A percentile compares a stretch with the other conserved stretches of the same genome.
Conservation (phyloP, 495 filamentous ascomycete species). For the Aspergillus indologenus region DNA sequence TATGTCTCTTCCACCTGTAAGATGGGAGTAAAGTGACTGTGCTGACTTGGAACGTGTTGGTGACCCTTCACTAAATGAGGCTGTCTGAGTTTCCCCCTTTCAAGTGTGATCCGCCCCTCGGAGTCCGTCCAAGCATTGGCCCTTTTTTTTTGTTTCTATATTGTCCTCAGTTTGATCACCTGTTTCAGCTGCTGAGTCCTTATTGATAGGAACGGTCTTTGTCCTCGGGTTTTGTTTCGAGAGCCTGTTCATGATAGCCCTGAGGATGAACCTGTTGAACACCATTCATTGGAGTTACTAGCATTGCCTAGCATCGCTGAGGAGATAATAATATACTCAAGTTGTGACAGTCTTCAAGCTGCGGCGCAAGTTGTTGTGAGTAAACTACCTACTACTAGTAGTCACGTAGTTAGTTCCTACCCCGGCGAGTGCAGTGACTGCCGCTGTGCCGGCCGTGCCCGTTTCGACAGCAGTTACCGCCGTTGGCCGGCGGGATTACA, state of each 20-base stretch:
- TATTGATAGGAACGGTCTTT: background rate
- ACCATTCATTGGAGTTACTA: background rate
- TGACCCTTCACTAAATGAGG: too few relatives aligned
- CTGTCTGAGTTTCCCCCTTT: background rate
- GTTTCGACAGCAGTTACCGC: background rate
- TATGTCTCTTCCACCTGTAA: background rate
- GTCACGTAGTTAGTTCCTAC: background rate
- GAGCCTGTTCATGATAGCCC: background rate
- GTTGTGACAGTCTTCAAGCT: background rate
- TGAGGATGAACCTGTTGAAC: background rate
- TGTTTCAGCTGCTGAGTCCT: background rate
- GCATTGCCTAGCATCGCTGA: too few relatives aligned
- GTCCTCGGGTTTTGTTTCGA: background rate
- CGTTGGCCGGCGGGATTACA: background rate
- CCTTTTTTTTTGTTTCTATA: background rate
- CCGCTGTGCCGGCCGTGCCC: background rate
- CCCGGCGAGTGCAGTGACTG: background rate
- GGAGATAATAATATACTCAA: too few relatives aligned
- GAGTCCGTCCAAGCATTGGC: background rate
- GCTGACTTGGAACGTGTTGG: conserved; percentile 5
- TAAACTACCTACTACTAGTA: background rate
- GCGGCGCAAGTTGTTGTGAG: background rate
- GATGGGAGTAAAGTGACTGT: conserved; percentile 5
- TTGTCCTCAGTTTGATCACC: background rate
- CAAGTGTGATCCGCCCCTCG: background rate